Conservation (phyloP, 495 filamentous ascomycete genomes). For the Staphylotrichum tortipilum region DNA sequence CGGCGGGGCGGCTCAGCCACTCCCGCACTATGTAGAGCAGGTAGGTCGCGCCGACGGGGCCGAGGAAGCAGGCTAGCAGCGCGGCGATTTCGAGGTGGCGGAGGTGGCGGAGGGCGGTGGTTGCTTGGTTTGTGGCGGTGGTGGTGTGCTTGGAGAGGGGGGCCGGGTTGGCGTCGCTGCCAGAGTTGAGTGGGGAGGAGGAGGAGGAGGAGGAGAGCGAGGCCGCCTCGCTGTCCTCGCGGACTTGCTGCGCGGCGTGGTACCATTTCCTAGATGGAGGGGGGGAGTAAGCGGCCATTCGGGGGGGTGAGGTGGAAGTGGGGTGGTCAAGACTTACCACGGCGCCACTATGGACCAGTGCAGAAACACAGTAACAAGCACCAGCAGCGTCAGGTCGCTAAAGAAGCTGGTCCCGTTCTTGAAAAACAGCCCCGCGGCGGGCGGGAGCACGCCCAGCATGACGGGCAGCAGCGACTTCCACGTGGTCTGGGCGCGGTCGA, state of each 20-base stretch:
- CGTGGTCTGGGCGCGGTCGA: slow-evolving; percentile 12
- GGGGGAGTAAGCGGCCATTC: neutral
- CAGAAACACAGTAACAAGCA: slow-evolving; percentile 72
- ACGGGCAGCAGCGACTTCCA: slow-evolving; percentile 70
- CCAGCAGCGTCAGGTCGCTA: slow-evolving; percentile 75
- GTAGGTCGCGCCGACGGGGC: slow-evolving; percentile 68
- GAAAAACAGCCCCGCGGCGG: slow-evolving; percentile 76
- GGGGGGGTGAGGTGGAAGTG: neutral
- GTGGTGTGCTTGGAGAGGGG: too few species aligned
- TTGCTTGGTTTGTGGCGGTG: slow-evolving; percentile 1
- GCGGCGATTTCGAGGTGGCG: slow-evolving; percentile 65
- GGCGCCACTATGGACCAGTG: slow-evolving; percentile 90
- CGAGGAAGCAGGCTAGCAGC: slow-evolving; percentile 66
- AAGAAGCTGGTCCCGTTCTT: slow-evolving; percentile 71
- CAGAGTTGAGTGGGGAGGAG: too few species aligned
- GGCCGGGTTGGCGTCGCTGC: too few species aligned
- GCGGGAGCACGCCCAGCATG: slow-evolving; percentile 73
- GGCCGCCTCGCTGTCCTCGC: slow-evolving; percentile 35
- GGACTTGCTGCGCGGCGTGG: slow-evolving; percentile 61
- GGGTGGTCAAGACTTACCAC: slow-evolving; percentile 57
- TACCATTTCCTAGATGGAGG: slow-evolving; percentile 75
- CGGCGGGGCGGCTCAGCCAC: slow-evolving; percentile 71
- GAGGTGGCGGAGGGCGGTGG: slow-evolving; percentile 53
- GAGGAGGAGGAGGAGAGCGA: too few species aligned
- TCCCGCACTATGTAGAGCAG: slow-evolving; percentile 66